A percentile compares a stretch with the other conserved stretches of the same genome.
These are phyloP conservation scores for Pinus taeda DNA, from an alignment of 75 land plant species.

Conservation along the genomic window DNA sequence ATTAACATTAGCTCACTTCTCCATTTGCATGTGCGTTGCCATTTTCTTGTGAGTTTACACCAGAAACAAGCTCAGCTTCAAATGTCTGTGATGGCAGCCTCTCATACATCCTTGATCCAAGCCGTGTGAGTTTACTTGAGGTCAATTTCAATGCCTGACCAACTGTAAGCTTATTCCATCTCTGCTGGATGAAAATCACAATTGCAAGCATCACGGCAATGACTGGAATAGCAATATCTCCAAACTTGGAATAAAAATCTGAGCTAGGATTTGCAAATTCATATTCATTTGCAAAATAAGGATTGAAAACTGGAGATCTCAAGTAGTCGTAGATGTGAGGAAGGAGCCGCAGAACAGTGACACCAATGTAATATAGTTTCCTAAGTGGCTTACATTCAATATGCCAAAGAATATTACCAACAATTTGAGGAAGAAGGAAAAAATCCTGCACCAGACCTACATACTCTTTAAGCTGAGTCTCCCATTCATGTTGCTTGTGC, in stretches of 20 bases:
- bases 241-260: constrained; percentile 64
- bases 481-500: constrained; percentile 37
- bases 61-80: constrained; percentile 64
- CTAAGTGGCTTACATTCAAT: constrained; percentile 51
- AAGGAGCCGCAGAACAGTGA: constrained; percentile 53
- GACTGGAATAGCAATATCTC: constrained; percentile 55
- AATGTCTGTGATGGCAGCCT: constrained; percentile 52
- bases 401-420: constrained; percentile 57
- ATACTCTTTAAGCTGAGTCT: constrained; percentile 36
- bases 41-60: constrained; percentile 6
- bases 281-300: constrained; percentile 47
- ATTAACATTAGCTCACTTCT: no score
- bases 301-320: constrained; percentile 44
- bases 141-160: constrained; percentile 17
- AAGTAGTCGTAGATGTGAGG: constrained; percentile 64
- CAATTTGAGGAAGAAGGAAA: constrained; percentile 74
- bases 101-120: constrained; percentile 54
- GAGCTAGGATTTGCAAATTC: constrained; percentile 58
- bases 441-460: constrained; percentile 72
- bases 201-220: constrained; percentile 42
- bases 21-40: not conserved
- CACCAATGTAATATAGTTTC: constrained; percentile 53
- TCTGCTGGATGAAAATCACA: constrained; percentile 62
- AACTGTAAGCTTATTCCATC: constrained; percentile 42
- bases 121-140: constrained; percentile 30